Evolutionary conservation across 495 filamentous ascomycete species (phyloP).

Genomic region (Clavariopsis aquatica): DNA sequence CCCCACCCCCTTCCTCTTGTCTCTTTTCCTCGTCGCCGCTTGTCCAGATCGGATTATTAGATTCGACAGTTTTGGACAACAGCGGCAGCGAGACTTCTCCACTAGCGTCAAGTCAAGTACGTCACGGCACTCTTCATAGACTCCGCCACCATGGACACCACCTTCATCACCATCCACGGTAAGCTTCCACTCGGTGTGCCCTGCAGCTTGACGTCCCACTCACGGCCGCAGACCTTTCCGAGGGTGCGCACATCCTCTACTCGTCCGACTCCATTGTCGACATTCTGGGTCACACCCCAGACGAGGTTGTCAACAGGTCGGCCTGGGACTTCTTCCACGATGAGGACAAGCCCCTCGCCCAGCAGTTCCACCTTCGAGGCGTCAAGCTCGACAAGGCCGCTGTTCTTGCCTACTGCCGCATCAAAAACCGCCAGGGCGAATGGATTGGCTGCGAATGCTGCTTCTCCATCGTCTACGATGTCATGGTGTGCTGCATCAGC

Average conservation of each 20-base stretch:
- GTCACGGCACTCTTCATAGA: not conserved
- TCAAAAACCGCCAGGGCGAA: slow-evolving; percentile 66
- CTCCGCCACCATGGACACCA: slow-evolving; percentile 84
- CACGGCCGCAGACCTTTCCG: slow-evolving; percentile 61
- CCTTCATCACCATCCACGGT: slow-evolving; percentile 93
- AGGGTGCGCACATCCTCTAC: slow-evolving; percentile 79
- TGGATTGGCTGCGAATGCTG: slow-evolving; percentile 87
- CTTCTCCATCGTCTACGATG: slow-evolving; percentile 85
- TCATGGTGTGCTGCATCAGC: slow-evolving; percentile 81
- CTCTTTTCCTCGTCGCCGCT: slow-evolving; percentile 22
- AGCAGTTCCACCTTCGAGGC: slow-evolving; percentile 69
- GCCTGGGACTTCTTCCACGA: slow-evolving; percentile 87
- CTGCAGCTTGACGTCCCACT: slow-evolving; percentile 10
- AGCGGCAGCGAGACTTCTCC: not conserved
- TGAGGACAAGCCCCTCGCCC: slow-evolving; percentile 75
- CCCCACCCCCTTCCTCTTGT: not conserved
- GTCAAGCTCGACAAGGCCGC: slow-evolving; percentile 82
- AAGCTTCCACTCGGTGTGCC: slow-evolving; percentile 41
- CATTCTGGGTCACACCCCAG: slow-evolving; percentile 76
- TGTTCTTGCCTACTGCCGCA: slow-evolving; percentile 74
- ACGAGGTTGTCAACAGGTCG: slow-evolving; percentile 74
- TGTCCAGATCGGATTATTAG: slow-evolving; percentile 39
- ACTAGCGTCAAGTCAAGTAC: not conserved
- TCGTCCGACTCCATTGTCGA: slow-evolving; percentile 80
- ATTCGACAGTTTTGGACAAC: slow-evolving; percentile 23